Evolutionary conservation across 345 rosid species (phyloP), one percentile per base, ranked within the genome.

Genomic region (Eucalyptus globulus): DNA sequence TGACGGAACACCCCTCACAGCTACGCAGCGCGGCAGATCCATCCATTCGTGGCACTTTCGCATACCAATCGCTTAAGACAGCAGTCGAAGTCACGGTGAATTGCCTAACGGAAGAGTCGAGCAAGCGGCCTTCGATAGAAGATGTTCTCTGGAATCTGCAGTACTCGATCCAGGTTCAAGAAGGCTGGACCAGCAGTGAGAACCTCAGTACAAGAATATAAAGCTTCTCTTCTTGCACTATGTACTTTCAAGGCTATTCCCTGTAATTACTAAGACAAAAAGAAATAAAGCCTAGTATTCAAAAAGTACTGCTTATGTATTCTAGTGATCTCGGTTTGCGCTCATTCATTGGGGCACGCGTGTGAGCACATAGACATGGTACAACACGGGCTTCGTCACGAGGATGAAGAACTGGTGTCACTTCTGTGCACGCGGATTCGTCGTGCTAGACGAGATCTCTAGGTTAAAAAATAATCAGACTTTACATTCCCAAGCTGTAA

Each of bases 71-170:
- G 45, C 87, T 97, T 89, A 95, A 95, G 91, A 97, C 96, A 4
- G 92, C 96, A 12, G 95, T 90, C 14, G 95, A 96, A 89, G 96
- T 97, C 88, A 92, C 99, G 43, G 89, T 96, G 69, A 95, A 94
- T 88, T 97, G 99, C 93, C 95, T 97, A 15, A 91, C 93, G 67
- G 93, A 93, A 88, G 98, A 95, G 87, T 69, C 93, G 43, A 92
- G 89, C 81, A 93, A 88, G 86, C 96, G 98, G 29, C 99, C 99
- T 87, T 95, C 99, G 0, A 94, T 97, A 76, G 99, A 97, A 87
- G 99, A 97, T 89, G 97, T 97, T 87, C 94, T 97, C 5, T 97
- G 99, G 99, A 97, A 97, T 91, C 91, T 97, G 93, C 99, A 97
- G 88, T 97, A 96, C 86, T 95, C 98, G 43, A 94, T 92, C 90